A percentile compares a stretch with the other conserved stretches of the same genome.
phyloP scores from a whole-genome alignment of 371 early-diverging fungal species.

The Mortierella polycephala region DNA sequence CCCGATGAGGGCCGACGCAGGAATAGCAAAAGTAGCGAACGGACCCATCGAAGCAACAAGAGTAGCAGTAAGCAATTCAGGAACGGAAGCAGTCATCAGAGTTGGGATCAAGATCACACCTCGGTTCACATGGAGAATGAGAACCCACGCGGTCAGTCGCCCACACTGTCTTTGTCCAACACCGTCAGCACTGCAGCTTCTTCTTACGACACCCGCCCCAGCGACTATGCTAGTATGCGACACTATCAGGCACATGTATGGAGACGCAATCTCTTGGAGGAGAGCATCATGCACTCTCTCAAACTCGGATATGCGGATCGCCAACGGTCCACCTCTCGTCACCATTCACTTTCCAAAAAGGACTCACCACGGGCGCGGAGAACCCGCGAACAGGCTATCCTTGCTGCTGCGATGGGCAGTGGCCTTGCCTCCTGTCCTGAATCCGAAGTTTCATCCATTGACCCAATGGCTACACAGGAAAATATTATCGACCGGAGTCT shows the following conservation, averaged over 20 bases:
- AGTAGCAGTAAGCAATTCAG: background rate
- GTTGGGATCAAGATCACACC: slow-evolving; percentile 1
- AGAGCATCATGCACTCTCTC: slow-evolving; percentile 53
- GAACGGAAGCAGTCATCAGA: background rate
- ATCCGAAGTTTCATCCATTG: background rate
- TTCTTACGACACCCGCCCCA: slow-evolving; percentile 28
- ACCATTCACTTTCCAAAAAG: slow-evolving; percentile 15
- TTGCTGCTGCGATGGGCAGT: slow-evolving; percentile 31
- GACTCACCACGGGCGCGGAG: slow-evolving; percentile 26
- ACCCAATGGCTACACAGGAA: slow-evolving; percentile 11
- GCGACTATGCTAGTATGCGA: slow-evolving; percentile 20
- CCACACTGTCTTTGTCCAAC: slow-evolving; percentile 41
- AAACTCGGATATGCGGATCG: slow-evolving; percentile 44
- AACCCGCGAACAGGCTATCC: slow-evolving; percentile 31
- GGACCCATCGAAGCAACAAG: slow-evolving; percentile 10
- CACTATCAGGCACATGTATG: slow-evolving; percentile 49
- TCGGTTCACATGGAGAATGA: slow-evolving; percentile 41
- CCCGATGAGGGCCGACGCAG: background rate
- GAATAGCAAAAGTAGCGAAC: slow-evolving; percentile 31
- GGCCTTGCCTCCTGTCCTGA: slow-evolving; percentile 8
- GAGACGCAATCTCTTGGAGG: slow-evolving; percentile 46
- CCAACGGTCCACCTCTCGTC: slow-evolving; percentile 30
- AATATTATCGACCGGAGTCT: slow-evolving; percentile 35
- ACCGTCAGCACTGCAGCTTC: slow-evolving; percentile 34
- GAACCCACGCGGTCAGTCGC: slow-evolving; percentile 42